Conservation (phyloP, 2,329 filamentous ascomycete genomes). For the Arthrobotrys conoides region DNA sequence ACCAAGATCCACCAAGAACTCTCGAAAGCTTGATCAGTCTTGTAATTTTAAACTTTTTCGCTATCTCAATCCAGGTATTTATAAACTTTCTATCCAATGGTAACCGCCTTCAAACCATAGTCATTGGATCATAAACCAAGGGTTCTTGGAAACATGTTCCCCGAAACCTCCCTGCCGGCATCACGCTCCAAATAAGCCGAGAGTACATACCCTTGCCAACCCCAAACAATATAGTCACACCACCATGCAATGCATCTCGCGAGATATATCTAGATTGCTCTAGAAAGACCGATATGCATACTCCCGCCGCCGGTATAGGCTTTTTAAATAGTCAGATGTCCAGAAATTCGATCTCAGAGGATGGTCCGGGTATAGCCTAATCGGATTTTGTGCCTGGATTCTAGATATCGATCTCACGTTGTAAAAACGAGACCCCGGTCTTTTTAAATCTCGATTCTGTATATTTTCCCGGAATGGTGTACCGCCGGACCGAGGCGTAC, state of each 20-base stretch:
- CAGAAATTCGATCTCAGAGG: background rate
- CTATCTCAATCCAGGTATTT: slow-evolving; percentile 17
- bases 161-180: slow-evolving; percentile 14
- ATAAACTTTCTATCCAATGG: background rate
- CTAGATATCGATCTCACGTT: too few relatives aligned
- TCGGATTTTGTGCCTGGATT: slow-evolving; percentile 43
- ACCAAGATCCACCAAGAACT: slow-evolving; percentile 8
- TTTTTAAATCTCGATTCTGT: slow-evolving; percentile 37
- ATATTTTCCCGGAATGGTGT: slow-evolving; percentile 23
- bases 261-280: too few relatives aligned
- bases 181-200: slow-evolving; percentile 18
- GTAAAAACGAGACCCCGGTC: slow-evolving; percentile 14
- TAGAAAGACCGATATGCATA: background rate
- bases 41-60: slow-evolving; percentile 34
- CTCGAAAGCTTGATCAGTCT: slow-evolving; percentile 26
- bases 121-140: background rate
- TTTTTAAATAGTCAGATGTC: slow-evolving; percentile 12
- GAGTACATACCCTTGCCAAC: background rate
- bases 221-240: background rate
- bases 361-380: slow-evolving; percentile 22
- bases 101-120: background rate
- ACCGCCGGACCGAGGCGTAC: slow-evolving; percentile 34
- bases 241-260: too few relatives aligned
- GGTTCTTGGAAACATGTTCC: slow-evolving; percentile 2
- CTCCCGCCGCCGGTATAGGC: background rate